Evolutionary conservation across 495 filamentous ascomycete genomes (phyloP).

Genomic region (Aspergillus asperescens): DNA sequence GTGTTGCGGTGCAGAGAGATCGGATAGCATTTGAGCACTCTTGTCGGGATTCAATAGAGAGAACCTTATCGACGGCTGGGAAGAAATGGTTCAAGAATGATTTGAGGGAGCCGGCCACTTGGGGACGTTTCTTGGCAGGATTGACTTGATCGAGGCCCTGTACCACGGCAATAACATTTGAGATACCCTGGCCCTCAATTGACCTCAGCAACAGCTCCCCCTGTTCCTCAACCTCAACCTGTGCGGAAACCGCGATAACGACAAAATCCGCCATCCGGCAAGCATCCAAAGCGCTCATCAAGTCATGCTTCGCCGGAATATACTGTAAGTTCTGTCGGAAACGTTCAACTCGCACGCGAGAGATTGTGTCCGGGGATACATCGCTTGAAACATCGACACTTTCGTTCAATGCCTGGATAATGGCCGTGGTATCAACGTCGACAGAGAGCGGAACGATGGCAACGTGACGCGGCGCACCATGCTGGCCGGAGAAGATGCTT

Average conservation of each 20-base stretch:
- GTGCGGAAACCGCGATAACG: constrained; percentile 71
- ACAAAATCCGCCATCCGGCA: constrained; percentile 87
- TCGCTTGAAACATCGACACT: constrained; percentile 73
- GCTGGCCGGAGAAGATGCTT: constrained; percentile 74
- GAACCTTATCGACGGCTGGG: constrained; percentile 78
- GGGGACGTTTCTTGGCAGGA: constrained; percentile 66
- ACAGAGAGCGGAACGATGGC: constrained; percentile 79
- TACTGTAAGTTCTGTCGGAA: constrained; percentile 94
- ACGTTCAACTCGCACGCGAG: constrained; percentile 68
- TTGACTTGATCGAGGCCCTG: constrained; percentile 74
- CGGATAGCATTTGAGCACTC: constrained; percentile 87
- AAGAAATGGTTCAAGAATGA: constrained; percentile 93
- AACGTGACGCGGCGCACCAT: constrained; percentile 87
- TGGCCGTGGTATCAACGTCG: constrained; percentile 59
- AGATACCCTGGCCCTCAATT: constrained; percentile 89
- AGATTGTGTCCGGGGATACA: constrained; percentile 51
- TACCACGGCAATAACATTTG: constrained; percentile 73
- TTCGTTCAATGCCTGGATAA: constrained; percentile 64
- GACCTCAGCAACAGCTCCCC: constrained; percentile 78
- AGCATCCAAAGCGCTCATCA: constrained; percentile 74
- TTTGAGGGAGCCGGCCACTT: constrained; percentile 73
- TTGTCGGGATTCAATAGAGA: constrained; percentile 76
- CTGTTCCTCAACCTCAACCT: constrained; percentile 73
- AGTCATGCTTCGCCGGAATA: constrained; percentile 62
- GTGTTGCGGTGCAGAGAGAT: constrained; percentile 80